Evolutionary conservation across 2,329 filamentous ascomycete genomes (phyloP).

Genomic region (Ceratocystis colombiana): DNA sequence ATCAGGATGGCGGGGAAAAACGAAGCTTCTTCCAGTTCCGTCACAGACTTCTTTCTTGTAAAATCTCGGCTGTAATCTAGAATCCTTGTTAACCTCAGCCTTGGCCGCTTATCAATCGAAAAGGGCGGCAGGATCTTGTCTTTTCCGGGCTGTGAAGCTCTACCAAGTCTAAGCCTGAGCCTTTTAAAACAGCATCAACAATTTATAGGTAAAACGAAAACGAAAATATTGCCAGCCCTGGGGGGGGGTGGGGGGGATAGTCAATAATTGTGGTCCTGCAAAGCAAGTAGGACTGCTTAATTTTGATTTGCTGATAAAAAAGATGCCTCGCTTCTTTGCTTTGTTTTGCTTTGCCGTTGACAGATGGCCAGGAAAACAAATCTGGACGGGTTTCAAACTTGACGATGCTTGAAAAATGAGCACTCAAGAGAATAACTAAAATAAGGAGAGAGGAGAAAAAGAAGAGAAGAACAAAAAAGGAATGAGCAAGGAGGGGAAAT

Average conservation of each 20-base stretch:
- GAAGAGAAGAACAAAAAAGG: neutral
- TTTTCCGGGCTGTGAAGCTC: neutral
- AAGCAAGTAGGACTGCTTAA: neutral
- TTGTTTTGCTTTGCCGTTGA: neutral
- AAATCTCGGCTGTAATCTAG: neutral
- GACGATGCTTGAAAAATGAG: neutral
- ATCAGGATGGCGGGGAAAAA: slow-evolving; percentile 12
- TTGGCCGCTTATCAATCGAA: slow-evolving; percentile 10
- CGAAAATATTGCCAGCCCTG: too few species aligned
- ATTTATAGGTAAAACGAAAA: too few species aligned
- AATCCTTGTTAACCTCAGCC: slow-evolving; percentile 13
- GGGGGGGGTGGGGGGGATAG: too few species aligned
- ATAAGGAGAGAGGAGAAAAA: neutral
- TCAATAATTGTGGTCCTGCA: neutral
- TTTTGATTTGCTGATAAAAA: neutral
- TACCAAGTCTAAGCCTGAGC: too few species aligned
- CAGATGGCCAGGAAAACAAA: neutral
- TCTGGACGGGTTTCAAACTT: neutral
- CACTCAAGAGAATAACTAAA: neutral
- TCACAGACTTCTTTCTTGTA: neutral
- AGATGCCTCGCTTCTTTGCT: neutral
- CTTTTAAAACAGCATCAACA: too few species aligned
- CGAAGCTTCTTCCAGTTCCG: slow-evolving; percentile 10
- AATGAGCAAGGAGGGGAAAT: neutral
- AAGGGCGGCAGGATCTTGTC: neutral